Evolutionary conservation across 768 basidiomycete genomes (phyloP), one percentile per base, ranked within the genome.

Genomic region (Lentinula detonsa): DNA sequence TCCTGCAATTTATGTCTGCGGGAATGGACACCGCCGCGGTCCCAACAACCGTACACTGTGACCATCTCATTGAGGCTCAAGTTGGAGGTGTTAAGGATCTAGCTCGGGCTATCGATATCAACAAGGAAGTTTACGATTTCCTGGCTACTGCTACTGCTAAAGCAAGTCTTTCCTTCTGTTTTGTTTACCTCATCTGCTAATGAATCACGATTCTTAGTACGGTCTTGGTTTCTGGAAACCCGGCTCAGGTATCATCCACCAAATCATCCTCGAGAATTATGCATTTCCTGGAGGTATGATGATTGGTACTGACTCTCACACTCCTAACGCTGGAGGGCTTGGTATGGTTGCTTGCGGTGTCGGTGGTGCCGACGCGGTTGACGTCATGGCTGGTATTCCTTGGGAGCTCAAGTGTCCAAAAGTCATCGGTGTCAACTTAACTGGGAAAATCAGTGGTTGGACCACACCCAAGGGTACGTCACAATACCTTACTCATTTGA

Each of bases 381-480:
- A 99, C 67, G 97, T 98, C 66, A 99, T 99, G 93, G 95, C 97
- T 70, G 86, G 76, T 66, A 85, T 98, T 71, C 95, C 97, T 72
- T 99, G 97, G 97, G 97, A 98, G 75, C 86, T 99, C 65, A 98
- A 98, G 80, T 95, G 95, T 75, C 97, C 96, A 75, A 98, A 99
- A 85, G 92, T 94, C 67, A 98, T 98, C 65, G 96, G 96, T 79
- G 94, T 98, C 64, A 92, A 95, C 72, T 82, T 99, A 58, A 94
- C 90, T 67, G 96, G 97, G 68, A 90, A 95, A 78, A 93, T 99
- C 69, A 67, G 83, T 64, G 96, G 97, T 64, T 99, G 97, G 97
- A 98, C 97, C 46, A 90, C 96, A 55, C 93, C 97, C 65, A 98
- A 98, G 82, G 93, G 92, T 91, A 57, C 59, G 79, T 7, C 16